Conservation (phyloP, 1,284 basidiomycete species). For the Rhodotorula sp. region DNA sequence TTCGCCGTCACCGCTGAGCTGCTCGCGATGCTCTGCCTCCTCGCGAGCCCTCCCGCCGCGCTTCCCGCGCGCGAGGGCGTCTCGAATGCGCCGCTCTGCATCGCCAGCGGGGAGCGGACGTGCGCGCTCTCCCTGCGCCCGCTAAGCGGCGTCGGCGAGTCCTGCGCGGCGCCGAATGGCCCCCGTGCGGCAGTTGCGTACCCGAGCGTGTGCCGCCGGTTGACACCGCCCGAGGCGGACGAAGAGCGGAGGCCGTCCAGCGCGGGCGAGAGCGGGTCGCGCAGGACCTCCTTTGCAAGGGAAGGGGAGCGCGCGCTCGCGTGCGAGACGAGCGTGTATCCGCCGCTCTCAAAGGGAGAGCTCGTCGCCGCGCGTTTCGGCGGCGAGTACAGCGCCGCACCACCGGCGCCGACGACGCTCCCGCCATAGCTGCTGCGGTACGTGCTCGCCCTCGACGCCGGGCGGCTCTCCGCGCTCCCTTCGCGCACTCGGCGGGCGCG, state of each 20-base stretch:
- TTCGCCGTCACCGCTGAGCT: background rate
- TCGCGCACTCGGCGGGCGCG: conserved; percentile 16
- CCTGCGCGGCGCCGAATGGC: background rate
- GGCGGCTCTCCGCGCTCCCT: conserved; percentile 13
- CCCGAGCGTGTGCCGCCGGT: conserved; percentile 4
- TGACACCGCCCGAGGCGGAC: background rate
- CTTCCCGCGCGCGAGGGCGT: conserved; percentile 7
- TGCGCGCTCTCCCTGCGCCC: background rate
- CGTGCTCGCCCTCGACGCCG: conserved; percentile 15
- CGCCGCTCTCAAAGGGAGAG: conserved; percentile 17
- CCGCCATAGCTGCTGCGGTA: background rate
- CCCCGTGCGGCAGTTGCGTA: background rate
- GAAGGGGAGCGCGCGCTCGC: conserved; percentile 14
- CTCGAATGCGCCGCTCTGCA: background rate
- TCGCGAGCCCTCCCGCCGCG: background rate
- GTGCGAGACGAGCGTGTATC: conserved; percentile 21
- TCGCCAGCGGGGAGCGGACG: conserved; percentile 1
- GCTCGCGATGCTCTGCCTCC: background rate
- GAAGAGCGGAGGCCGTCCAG: background rate
- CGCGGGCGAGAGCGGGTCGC: conserved; percentile 23
- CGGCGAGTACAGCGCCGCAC: conserved; percentile 5
- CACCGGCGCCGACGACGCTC: background rate
- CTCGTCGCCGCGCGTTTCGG: conserved; percentile 23
- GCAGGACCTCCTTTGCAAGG: conserved; percentile 14
- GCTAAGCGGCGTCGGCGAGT: background rate